A percentile compares a stretch with the other conserved stretches of the same genome.
These are phyloP conservation scores for Choanephora cucurbitarum DNA, from an alignment of 371 early-diverging fungal species.

Conservation along the genomic window DNA sequence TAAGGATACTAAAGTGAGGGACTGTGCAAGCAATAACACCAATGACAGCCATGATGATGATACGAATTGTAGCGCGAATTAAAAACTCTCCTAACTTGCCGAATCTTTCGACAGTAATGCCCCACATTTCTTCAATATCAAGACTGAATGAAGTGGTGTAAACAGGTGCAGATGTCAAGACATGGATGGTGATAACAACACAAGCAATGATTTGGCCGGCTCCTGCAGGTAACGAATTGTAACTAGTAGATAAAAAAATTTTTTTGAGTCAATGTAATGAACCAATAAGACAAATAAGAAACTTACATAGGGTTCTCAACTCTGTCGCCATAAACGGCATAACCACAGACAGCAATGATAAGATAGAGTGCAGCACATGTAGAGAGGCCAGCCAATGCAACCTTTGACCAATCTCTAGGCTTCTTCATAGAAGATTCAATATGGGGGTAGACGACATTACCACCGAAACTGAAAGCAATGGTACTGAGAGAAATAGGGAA, in stretches of 20 bases:
- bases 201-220: conserved; percentile 63
- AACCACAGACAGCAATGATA: conserved; percentile 75
- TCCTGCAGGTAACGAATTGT: conserved; percentile 70
- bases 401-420: conserved; percentile 72
- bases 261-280: conserved; percentile 42
- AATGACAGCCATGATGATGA: conserved; percentile 46
- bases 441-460: conserved; percentile 82
- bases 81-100: conserved; percentile 30
- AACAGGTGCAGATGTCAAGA: conserved; percentile 78
- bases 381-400: conserved; percentile 63
- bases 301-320: conserved; percentile 66
- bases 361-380: conserved; percentile 79
- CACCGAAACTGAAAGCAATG: conserved; percentile 79
- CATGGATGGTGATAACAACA: conserved; percentile 77
- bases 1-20: conserved; percentile 82
- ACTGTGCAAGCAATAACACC: conserved; percentile 67
- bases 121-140: conserved; percentile 59
- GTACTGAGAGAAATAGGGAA: conserved; percentile 61
- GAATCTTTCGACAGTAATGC: conserved; percentile 50
- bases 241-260: conserved; percentile 11
- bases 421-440: conserved; percentile 83
- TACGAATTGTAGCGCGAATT: conserved; percentile 23
- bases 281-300: conserved; percentile 61
- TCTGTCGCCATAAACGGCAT: conserved; percentile 75
- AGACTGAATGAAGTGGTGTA: conserved; percentile 74